A percentile compares a stretch with the other conserved stretches of the same genome.
These are phyloP conservation scores for Platanus orientalis DNA, from an alignment of 164 flowering plant genomes.

Conservation along the genomic window DNA sequence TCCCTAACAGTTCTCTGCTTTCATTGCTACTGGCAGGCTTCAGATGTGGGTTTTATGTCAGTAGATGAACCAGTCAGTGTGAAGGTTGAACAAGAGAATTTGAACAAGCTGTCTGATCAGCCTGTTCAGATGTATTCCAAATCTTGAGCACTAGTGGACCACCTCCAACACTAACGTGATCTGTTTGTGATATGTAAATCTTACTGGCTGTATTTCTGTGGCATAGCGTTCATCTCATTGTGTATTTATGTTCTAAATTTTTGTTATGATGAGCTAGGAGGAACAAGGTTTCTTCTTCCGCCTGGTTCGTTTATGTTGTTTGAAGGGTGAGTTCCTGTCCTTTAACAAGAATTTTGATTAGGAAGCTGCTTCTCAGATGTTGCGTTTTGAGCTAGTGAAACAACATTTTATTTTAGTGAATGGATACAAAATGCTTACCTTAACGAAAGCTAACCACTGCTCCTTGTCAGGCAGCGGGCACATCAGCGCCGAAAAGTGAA, in stretches of 20 bases:
- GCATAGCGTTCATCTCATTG: too few relatives aligned
- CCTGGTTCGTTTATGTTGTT: neutral
- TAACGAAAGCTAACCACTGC: too few relatives aligned
- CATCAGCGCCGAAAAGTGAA: too few relatives aligned
- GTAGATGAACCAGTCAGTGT: slow-evolving; percentile 26
- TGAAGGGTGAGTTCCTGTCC: neutral
- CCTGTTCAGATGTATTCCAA: slow-evolving; percentile 20
- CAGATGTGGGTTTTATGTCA: slow-evolving; percentile 22
- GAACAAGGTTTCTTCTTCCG: neutral
- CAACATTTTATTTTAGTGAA: too few relatives aligned
- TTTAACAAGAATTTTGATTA: neutral
- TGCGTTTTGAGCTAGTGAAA: neutral
- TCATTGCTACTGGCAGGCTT: slow-evolving; percentile 23
- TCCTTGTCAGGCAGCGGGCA: too few relatives aligned
- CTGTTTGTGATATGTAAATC: slow-evolving; percentile 10
- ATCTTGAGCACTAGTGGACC: neutral
- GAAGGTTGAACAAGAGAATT: slow-evolving; percentile 36
- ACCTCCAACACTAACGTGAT: neutral
- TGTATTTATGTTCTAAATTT: neutral
- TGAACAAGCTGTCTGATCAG: slow-evolving; percentile 32
- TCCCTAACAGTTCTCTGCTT: neutral
- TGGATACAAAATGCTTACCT: too few relatives aligned
- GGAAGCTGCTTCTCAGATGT: neutral
- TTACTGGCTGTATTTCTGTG: neutral
- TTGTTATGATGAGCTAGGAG: neutral